Base-by-base conservation (phyloP, 352 stramenopile genomes). In the Phytophthora rubi region DNA sequence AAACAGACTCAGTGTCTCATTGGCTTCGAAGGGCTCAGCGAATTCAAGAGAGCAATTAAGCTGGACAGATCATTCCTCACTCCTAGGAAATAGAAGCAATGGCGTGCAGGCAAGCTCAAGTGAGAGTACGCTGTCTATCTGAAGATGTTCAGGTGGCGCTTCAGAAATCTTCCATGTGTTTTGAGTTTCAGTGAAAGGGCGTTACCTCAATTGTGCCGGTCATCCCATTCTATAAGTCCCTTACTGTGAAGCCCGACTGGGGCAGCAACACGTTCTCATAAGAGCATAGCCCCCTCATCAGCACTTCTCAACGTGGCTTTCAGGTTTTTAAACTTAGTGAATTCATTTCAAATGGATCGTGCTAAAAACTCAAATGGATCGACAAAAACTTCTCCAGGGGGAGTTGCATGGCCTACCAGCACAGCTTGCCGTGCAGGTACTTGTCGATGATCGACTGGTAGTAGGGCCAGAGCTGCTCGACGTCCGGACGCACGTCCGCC, bases 391-490 rank as follows among this genome's bases (percentile, higher is more conserved):
- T 26, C 23, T 26, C 23, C 23, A 26, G 23, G 23, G 23, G 23
- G 23, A 26, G 23, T 26, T 37, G 33, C 6, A 26, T 26, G 23
- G 23, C 23, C 23, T 26, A 95, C 89, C 89, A 96, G 30, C 64
- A 80, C 2, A 96, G 75, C 65, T 92, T 85, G 30, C 82, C 83
- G 9, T 84, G 86, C 48, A 91, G 33, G 33, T 97, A 98, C 71
- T 98, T 98, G 71, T 98, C 89, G 47, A 98, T 94, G 61, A 98
- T 83, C 26, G 68, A 75, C 63, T 93, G 80, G 77, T 98, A 98
- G 75, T 98, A 98, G 2, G 89, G 92, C 92, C 90, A 98, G 51
- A 98, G 82, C 70, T 88, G 71, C 64, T 94, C 64, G 45, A 96
- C 83, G 57, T 95, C 83, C 2, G 86, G 86, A 54, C 87, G 79